phyloP scores from a whole-genome alignment of 148 eudicot genomes.

The Dysphania ambrosioides region DNA sequence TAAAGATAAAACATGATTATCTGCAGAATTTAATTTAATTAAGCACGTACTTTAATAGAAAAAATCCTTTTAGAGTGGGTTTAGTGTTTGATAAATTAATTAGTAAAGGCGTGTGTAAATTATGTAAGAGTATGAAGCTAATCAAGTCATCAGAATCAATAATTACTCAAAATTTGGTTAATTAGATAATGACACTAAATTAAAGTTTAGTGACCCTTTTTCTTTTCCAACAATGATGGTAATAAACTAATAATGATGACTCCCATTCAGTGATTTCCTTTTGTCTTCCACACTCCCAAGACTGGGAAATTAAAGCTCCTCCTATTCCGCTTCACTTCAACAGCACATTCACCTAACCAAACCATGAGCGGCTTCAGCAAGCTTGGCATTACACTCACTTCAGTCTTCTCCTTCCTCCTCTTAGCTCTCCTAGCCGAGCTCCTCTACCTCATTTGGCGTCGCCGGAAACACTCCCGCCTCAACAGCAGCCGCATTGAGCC shows the following conservation, averaged over 20 bases:
- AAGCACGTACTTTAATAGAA: too few species aligned
- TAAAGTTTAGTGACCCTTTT: background rate
- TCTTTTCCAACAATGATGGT: background rate
- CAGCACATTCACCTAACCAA: background rate
- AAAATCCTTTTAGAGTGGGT: too few species aligned
- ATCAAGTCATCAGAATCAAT: too few species aligned
- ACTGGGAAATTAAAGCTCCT: too few species aligned
- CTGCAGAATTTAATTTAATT: too few species aligned
- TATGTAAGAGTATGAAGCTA: too few species aligned
- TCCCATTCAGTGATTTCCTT: too few species aligned
- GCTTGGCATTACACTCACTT: slow-evolving; percentile 32
- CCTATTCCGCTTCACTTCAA: too few species aligned
- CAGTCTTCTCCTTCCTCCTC: slow-evolving; percentile 31
- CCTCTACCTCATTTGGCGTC: slow-evolving; percentile 31
- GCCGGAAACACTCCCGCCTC: slow-evolving; percentile 13
- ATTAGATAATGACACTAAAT: background rate
- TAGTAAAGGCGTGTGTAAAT: too few species aligned
- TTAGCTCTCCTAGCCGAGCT: slow-evolving; percentile 29
- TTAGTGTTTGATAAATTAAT: too few species aligned
- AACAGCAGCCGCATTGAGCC: slow-evolving; percentile 21
- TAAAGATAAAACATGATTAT: too few species aligned
- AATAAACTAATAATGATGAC: background rate
- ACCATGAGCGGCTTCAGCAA: slow-evolving; percentile 32
- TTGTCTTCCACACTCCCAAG: background rate
- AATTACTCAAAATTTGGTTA: too few species aligned